phyloP scores from a whole-genome alignment of 2,329 filamentous ascomycete species.

The Dactylellina drechsleri region DNA sequence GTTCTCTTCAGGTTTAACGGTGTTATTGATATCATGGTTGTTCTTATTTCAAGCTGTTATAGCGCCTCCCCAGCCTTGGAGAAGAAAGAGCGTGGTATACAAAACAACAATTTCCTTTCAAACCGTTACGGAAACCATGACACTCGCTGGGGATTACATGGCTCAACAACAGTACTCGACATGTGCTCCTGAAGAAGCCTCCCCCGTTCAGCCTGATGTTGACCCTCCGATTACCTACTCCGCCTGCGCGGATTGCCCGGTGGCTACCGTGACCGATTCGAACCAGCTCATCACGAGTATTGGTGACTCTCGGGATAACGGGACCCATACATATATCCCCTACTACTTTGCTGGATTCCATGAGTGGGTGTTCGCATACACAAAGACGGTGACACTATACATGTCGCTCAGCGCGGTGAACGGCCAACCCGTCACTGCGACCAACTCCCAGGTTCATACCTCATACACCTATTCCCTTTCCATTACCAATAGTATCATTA shows the following conservation, averaged over 20 bases:
- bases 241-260: constrained; percentile 24
- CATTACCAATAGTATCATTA: constrained; percentile 40
- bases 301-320: constrained; percentile 30
- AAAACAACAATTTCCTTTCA: constrained; percentile 42
- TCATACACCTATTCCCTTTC: constrained; percentile 50
- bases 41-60: constrained; percentile 17
- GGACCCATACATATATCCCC: constrained; percentile 41
- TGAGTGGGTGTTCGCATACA: constrained; percentile 47
- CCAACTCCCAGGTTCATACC: constrained; percentile 37
- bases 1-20: background rate
- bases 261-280: constrained; percentile 33
- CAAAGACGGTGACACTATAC: constrained; percentile 46
- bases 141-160: constrained; percentile 22
- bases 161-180: constrained; percentile 22
- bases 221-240: constrained; percentile 46
- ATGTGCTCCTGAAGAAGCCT: constrained; percentile 15
- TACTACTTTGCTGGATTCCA: constrained; percentile 51
- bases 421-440: constrained; percentile 17
- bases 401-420: constrained; percentile 45
- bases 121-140: constrained; percentile 36
- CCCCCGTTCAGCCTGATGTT: constrained; percentile 11
- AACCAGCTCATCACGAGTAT: constrained; percentile 45
- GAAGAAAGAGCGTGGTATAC: constrained; percentile 34
- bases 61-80: constrained; percentile 37
- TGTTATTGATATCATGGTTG: constrained; percentile 20